Evolutionary conservation across 1,139 yeast species (phyloP), one percentile per base, ranked within the genome.

Genomic region (Barnettozyma hawaiiensis): DNA sequence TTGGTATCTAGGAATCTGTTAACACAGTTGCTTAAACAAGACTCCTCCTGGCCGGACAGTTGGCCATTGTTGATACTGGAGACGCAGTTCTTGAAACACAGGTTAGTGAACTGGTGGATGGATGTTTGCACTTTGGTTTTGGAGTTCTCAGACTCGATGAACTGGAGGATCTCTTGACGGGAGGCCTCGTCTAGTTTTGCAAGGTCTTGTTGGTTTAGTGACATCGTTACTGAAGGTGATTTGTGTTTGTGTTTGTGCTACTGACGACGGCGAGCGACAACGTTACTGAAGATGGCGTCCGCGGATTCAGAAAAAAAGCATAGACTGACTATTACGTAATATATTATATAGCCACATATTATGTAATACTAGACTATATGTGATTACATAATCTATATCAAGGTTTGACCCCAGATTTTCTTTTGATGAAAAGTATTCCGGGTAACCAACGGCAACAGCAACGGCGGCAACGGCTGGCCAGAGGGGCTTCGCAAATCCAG

Each of bases 61-160:
- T 69, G 67, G 35, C 75, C 75, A 42, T 73, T 66, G 43, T 71
- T 69, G 43, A 81, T 73, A 15, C 75, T 67, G 39, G 75, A 67
- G 47, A 87, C 74, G 63, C 97, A 90, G 66, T 85, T 85, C 63
- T 83, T 85, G 71, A 87, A 90, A 63, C 97, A 90, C 73, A 83
- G 73, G 60, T 87, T 90, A 32, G 96, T 89, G 71, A 86, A 87
- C 59, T 74, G 78, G 62, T 87, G 95, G 49, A 87, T 83, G 29
- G 94, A 77, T 71, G 78, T 73, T 67, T 87, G 96, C 23, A 90
- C 87, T 67, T 87, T 86, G 44, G 95, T 81, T 66, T 85, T 86
- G 50, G 95, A 78, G 60, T 85, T 83, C 66, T 90, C 96, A 11
- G 82, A 68, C 59, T 87, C 95, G 42, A 89, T 70, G 68, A 86